A percentile compares a stretch with the other conserved stretches of the same genome.
Conservation (phyloP, 306 rosid species). For the Cajanus cajan region DNA sequence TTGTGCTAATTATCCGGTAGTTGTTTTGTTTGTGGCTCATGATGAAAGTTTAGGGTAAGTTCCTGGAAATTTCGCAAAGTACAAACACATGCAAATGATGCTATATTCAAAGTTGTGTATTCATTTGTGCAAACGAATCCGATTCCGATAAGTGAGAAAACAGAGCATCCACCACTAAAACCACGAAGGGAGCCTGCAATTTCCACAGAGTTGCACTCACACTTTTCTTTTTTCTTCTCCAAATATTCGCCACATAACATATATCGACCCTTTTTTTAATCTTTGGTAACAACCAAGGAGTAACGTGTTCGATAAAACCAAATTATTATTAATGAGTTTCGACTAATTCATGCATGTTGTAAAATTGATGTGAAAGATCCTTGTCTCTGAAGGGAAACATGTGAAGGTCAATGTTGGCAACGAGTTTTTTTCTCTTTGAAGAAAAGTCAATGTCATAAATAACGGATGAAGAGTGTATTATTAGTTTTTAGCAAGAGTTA, state of each 20-base stretch:
- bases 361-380: background rate
- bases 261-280: background rate
- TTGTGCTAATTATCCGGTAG: background rate
- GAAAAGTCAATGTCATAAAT: conserved; percentile 13
- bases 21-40: background rate
- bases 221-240: conserved; percentile 23
- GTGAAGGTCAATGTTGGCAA: background rate
- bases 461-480: background rate
- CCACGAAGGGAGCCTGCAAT: background rate
- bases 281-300: background rate
- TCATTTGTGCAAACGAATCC: conserved; percentile 13
- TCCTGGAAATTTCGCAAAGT: conserved; percentile 23
- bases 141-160: conserved; percentile 17
- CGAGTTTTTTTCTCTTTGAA: background rate
- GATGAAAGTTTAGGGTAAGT: conserved; percentile 5
- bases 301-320: background rate
- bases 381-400: background rate
- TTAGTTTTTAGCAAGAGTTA: background rate
- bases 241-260: background rate
- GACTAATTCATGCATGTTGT: background rate
- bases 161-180: background rate
- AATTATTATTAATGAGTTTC: background rate
- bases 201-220: conserved; percentile 24
- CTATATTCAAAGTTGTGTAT: background rate
- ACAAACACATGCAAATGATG: background rate